Percentiles rank a stretch among this genome's conserved stretches.
Conservation (phyloP, 2,329 filamentous ascomycete species). For the Botrytis fragariae region DNA sequence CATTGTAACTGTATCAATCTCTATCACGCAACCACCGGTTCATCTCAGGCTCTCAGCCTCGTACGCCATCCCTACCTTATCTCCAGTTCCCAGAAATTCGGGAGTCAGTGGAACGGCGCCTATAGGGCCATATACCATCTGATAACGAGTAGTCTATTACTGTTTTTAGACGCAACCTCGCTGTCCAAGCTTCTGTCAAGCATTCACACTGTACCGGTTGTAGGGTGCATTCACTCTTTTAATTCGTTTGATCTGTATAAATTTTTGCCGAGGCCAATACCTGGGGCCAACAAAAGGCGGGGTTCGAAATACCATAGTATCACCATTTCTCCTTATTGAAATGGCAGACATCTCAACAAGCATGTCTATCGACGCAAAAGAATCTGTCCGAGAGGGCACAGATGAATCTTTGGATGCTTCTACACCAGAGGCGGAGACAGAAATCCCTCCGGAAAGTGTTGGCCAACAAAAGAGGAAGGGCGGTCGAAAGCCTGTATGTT, state of each 20-base stretch:
- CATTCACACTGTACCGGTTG: conserved; percentile 14
- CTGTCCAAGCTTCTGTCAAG: conserved; percentile 19
- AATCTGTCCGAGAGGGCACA: conserved; percentile 55
- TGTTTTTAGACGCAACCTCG: conserved; percentile 15
- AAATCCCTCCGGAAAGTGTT: conserved; percentile 46
- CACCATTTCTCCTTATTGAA: conserved; percentile 8
- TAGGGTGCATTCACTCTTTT: conserved; percentile 5
- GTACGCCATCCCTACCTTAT: conserved; percentile 20
- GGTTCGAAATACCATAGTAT: conserved; percentile 6
- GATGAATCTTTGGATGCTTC: conserved; percentile 56
- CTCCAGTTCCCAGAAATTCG: not conserved
- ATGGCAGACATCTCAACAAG: conserved; percentile 38
- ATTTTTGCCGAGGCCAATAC: conserved; percentile 17
- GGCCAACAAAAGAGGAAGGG: conserved; percentile 87
- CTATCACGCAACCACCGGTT: conserved; percentile 1
- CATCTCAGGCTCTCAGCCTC: conserved; percentile 19
- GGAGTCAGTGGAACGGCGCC: conserved; percentile 16
- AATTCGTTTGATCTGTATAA: conserved; percentile 15
- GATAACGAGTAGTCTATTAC: conserved; percentile 19
- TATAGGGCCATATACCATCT: conserved; percentile 17
- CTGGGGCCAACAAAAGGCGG: conserved; percentile 15
- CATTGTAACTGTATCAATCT: conserved; percentile 11
- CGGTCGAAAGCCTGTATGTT: conserved; percentile 88
- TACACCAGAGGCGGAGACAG: conserved; percentile 55
- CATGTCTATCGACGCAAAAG: conserved; percentile 65